A percentile compares a stretch with the other conserved stretches of the same genome.
Evolutionary conservation across 192 early-diverging fungal species (phyloP).

Genomic region (Obelidium mucronatum): DNA sequence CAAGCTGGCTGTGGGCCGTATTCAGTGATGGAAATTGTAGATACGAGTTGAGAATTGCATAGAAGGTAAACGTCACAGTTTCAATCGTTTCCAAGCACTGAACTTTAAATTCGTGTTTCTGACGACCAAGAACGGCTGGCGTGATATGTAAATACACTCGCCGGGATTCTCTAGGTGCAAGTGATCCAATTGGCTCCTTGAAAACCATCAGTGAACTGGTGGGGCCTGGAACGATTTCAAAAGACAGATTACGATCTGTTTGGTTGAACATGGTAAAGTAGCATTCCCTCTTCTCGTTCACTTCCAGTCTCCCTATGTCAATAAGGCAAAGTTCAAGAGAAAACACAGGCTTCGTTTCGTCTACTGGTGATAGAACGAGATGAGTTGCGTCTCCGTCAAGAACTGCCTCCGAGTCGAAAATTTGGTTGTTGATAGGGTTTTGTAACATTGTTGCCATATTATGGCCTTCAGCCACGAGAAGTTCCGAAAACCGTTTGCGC

Average conservation of each 20-base stretch:
- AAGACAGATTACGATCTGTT: conserved; percentile 27
- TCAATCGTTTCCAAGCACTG: conserved; percentile 43
- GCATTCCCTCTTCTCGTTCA: conserved; percentile 55
- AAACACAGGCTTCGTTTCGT: conserved; percentile 31
- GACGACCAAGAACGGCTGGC: conserved; percentile 60
- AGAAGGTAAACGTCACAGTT: conserved; percentile 59
- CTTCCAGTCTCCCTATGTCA: conserved; percentile 61
- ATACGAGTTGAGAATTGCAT: conserved; percentile 59
- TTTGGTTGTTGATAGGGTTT: conserved; percentile 16
- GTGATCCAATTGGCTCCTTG: conserved; percentile 31
- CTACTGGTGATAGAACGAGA: not conserved
- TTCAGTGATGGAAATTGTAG: conserved; percentile 69
- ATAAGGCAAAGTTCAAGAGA: conserved; percentile 51
- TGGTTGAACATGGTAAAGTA: conserved; percentile 63
- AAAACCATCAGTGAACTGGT: conserved; percentile 11
- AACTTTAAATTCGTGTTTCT: conserved; percentile 58
- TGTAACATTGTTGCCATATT: not conserved
- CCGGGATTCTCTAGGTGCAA: conserved; percentile 62
- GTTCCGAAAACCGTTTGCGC: conserved; percentile 3
- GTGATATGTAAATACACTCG: conserved; percentile 63
- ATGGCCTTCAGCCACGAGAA: conserved; percentile 18
- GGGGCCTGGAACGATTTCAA: conserved; percentile 9
- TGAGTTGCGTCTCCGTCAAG: not conserved
- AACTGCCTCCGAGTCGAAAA: not conserved
- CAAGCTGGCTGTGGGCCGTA: conserved; percentile 61